These are phyloP conservation scores for Tephrocybe sp. DNA, from an alignment of 768 basidiomycete species.

Conservation along the genomic window DNA sequence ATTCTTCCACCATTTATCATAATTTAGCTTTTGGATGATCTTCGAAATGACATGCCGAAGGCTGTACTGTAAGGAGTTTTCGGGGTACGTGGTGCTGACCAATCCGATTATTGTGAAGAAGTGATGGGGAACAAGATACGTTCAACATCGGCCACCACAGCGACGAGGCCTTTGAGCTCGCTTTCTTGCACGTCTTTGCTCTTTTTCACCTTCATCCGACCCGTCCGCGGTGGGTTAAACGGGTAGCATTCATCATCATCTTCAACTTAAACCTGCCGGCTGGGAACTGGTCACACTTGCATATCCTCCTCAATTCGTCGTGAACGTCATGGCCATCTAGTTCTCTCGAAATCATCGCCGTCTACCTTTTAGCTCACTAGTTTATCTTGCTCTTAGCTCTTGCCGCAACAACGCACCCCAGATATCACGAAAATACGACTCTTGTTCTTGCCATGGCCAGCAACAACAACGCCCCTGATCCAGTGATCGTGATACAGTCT, in stretches of 20 bases:
- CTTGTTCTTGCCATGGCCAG: constrained; percentile 16
- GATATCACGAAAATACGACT: constrained; percentile 28
- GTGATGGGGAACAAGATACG: neutral
- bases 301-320: constrained; percentile 11
- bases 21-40: no score
- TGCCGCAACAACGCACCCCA: constrained; percentile 20
- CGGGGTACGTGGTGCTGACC: constrained; percentile 15
- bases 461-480: constrained; percentile 8
- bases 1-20: no score
- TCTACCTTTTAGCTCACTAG: constrained; percentile 5
- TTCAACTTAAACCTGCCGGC: constrained; percentile 12
- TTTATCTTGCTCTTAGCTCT: constrained; percentile 2
- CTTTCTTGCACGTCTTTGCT: neutral
- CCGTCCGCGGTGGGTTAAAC: constrained; percentile 1
- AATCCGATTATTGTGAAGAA: constrained; percentile 10
- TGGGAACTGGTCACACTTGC: constrained; percentile 18
- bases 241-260: constrained; percentile 6
- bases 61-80: constrained; percentile 6
- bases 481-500: constrained; percentile 6
- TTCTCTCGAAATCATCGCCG: neutral
- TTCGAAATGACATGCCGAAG: neutral
- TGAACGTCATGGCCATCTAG: constrained; percentile 19
- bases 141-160: constrained; percentile 13
- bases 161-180: constrained; percentile 6
- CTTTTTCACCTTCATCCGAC: constrained; percentile 3